Evolutionary conservation across 2,329 filamentous ascomycete species (phyloP), one percentile per base, ranked within the genome.

Genomic region (Nigrograna mackinnonii): DNA sequence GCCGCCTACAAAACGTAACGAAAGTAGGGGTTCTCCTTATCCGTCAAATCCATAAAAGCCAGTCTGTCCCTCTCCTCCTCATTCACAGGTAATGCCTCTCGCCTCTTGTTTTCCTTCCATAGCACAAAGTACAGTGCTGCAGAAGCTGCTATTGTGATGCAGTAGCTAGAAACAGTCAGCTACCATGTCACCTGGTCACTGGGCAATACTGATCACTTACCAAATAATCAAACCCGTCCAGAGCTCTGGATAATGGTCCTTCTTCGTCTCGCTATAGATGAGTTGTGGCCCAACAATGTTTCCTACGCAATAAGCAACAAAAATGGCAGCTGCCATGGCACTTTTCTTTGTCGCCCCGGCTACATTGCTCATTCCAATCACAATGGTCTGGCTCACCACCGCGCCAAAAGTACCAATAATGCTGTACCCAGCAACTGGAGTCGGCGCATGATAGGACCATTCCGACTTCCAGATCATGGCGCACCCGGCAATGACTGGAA

Each of bases 321-420:
- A 91, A 1, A 88, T 85, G 0, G 83, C 83, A 0, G 84, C 83
- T 0, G 86, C 84, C 76, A 87, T 89, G 55, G 86, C 84, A 49
- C 83, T 86, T 73, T 90, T 90, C 71, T 91, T 91, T 0, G 86
- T 90, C 18, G 86, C 79, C 13, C 87, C 87, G 0, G 86, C 86
- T 0, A 90, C 85, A 50, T 91, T 91, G 9, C 80, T 79, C 74
- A 80, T 80, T 0, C 78, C 79, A 3, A 82, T 58, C 0, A 73
- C 74, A 31, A 83, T 80, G 3, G 78, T 76, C n/a, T 81, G 70
- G 32, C 80, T 84, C 1, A 87, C 86, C 0, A 87, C 85, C 0
- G 80, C 83, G 0, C 85, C 86, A 50, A 89, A 90, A 50, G 85
- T 87, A 0, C 86, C 86, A 2, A 85, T 86, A 24, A 91, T 77